Conservation (phyloP, 2,329 filamentous ascomycete genomes). For the Leptosphaerulina australis region DNA sequence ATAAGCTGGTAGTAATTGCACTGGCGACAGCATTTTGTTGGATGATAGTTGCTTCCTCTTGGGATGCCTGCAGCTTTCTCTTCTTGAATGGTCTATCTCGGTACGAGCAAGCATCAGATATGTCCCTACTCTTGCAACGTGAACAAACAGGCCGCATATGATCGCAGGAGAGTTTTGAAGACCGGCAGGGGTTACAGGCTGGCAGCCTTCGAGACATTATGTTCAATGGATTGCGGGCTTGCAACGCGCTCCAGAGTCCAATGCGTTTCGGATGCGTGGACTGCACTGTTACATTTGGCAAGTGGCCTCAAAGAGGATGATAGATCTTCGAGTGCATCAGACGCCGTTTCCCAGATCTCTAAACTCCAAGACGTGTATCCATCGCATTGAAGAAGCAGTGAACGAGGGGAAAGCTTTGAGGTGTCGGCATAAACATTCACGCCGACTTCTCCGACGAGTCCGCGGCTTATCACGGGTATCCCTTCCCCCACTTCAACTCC, state of each 20-base stretch:
- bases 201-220: background rate
- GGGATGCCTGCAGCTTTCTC: background rate
- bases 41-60: background rate
- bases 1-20: background rate
- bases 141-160: conserved; percentile 1
- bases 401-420: no score
- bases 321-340: no score
- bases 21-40: background rate
- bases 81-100: conserved; percentile 4
- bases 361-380: no score
- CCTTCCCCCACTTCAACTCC: no score
- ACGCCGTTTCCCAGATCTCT: no score
- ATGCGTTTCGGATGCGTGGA: background rate
- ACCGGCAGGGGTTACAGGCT: conserved; percentile 2
- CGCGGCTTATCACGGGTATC: no score
- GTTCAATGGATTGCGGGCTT: no score
- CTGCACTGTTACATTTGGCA: no score
- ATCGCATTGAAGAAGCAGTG: no score
- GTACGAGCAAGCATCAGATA: background rate
- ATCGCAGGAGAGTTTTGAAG: conserved; percentile 1
- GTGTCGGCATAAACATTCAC: no score
- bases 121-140: background rate
- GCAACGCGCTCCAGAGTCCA: background rate
- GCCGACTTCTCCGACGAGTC: no score
- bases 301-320: background rate